Conservation (phyloP, 306 rosid genomes). For the Pyrus pyrifolia region DNA sequence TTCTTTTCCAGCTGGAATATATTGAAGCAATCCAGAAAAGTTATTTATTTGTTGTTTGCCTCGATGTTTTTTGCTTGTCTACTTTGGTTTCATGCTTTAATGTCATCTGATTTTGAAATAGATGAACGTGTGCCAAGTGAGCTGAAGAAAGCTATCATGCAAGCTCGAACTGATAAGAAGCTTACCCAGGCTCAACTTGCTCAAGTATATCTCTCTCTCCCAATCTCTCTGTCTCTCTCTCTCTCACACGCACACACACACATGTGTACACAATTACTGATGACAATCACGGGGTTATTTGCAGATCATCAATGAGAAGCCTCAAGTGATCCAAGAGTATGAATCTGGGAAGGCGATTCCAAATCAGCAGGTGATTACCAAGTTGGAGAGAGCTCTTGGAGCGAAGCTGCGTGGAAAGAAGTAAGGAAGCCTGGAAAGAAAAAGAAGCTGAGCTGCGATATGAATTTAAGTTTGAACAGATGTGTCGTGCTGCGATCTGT, state of each 20-base stretch:
- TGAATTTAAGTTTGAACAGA: constrained; percentile 7
- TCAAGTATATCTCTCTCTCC: constrained; percentile 35
- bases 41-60: neutral
- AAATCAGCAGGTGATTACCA: constrained; percentile 75
- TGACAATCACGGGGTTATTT: neutral
- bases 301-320: constrained; percentile 86
- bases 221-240: neutral
- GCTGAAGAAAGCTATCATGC: constrained; percentile 78
- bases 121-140: constrained; percentile 80
- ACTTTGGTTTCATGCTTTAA: neutral
- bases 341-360: constrained; percentile 89
- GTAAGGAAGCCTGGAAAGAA: constrained; percentile 17
- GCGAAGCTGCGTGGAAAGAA: constrained; percentile 74
- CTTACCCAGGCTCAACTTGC: constrained; percentile 87
- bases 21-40: neutral
- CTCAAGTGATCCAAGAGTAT: constrained; percentile 83
- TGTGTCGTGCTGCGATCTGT: neutral
- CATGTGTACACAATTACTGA: neutral
- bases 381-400: constrained; percentile 83
- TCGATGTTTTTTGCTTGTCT: neutral
- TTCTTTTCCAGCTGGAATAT: neutral
- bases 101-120: constrained; percentile 11
- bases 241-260: neutral
- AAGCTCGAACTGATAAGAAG: constrained; percentile 68
- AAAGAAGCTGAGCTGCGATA: neutral